Conservation (phyloP, 2,329 filamentous ascomycete genomes). For the Penicillium sp. region DNA sequence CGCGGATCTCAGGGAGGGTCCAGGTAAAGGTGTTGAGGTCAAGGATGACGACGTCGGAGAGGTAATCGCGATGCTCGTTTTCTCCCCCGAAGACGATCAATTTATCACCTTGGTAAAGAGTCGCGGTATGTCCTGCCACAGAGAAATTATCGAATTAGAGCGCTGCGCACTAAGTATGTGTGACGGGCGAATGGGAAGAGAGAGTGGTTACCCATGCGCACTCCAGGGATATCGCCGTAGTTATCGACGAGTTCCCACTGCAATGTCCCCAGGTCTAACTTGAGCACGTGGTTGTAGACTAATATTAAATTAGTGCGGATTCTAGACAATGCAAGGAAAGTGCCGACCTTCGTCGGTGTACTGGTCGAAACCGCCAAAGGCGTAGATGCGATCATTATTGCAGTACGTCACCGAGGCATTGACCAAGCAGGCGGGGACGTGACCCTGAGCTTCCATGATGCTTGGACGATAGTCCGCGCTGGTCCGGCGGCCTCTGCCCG, state of each 20-base stretch:
- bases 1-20: slow-evolving; percentile 86
- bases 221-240: slow-evolving; percentile 95
- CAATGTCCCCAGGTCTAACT: slow-evolving; percentile 80
- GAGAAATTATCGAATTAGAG: not conserved
- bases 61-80: slow-evolving; percentile 94
- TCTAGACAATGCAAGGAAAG: not conserved
- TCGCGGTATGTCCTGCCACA: slow-evolving; percentile 80
- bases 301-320: slow-evolving; percentile 8
- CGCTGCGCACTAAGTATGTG: slow-evolving; percentile 5
- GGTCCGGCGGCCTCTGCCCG: slow-evolving; percentile 64
- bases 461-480: slow-evolving; percentile 78
- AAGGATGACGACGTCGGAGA: slow-evolving; percentile 94
- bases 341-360: slow-evolving; percentile 83
- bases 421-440: slow-evolving; percentile 88
- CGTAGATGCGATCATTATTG: slow-evolving; percentile 95
- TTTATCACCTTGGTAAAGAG: slow-evolving; percentile 89
- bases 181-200: slow-evolving; percentile 7
- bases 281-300: slow-evolving; percentile 96
- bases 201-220: slow-evolving; percentile 78
- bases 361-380: slow-evolving; percentile 97
- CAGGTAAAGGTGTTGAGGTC: slow-evolving; percentile 92
- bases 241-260: slow-evolving; percentile 98
- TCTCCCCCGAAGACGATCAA: slow-evolving; percentile 97
- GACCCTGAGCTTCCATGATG: slow-evolving; percentile 75
- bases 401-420: slow-evolving; percentile 99